These are phyloP conservation scores for Phytophthora agathidicida DNA, from an alignment of 352 stramenopile species.

Conservation along the genomic window DNA sequence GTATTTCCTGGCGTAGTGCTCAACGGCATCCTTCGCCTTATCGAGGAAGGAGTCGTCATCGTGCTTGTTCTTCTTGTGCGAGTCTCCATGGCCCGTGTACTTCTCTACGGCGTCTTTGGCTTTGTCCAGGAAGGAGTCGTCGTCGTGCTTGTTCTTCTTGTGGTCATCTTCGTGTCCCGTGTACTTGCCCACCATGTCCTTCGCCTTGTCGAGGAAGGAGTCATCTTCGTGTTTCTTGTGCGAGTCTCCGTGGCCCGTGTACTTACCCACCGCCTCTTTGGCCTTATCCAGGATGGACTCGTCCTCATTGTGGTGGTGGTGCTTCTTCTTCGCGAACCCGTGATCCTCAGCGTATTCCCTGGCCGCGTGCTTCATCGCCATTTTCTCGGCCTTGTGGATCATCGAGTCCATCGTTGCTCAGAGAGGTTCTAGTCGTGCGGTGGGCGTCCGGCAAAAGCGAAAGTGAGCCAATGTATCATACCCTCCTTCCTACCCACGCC, in stretches of 20 bases:
- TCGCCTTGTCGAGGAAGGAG: constrained; percentile 29
- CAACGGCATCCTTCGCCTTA: constrained; percentile 25
- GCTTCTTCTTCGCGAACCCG: constrained; percentile 24
- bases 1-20: constrained; percentile 29
- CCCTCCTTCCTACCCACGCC: too few relatives aligned
- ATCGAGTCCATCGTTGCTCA: constrained; percentile 30
- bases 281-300: constrained; percentile 28
- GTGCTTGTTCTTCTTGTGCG: constrained; percentile 22
- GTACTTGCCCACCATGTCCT: constrained; percentile 25
- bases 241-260: constrained; percentile 1
- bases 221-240: constrained; percentile 17
- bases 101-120: constrained; percentile 24
- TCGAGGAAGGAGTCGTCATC: constrained; percentile 31
- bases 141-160: constrained; percentile 21
- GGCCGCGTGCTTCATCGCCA: constrained; percentile 20
- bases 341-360: constrained; percentile 30
- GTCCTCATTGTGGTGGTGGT: constrained; percentile 21
- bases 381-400: constrained; percentile 22
- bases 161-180: constrained; percentile 26
- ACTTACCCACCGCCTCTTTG: constrained; percentile 14
- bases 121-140: constrained; percentile 32
- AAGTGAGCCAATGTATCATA: constrained; percentile 22
- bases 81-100: constrained; percentile 22
- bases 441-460: constrained; percentile 8
- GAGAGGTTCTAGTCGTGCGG: background rate